Evolutionary conservation across 768 basidiomycete genomes (phyloP), one percentile per base, ranked within the genome.

Genomic region (Nidula microcarpa): DNA sequence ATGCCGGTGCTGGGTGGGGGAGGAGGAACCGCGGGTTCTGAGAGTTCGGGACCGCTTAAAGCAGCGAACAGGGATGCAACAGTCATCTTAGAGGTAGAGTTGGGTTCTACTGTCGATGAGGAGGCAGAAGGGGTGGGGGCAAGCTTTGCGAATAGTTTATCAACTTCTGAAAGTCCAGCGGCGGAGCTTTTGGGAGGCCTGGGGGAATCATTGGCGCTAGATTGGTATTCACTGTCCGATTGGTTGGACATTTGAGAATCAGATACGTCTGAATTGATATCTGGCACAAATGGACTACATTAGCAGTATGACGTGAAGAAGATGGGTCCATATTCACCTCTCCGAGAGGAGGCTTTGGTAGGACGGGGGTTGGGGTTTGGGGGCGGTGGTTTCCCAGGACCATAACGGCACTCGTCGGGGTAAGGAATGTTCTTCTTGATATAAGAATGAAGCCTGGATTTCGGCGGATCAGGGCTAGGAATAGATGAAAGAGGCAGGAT

Each of bases 331-430:
- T 35, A 30, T 14, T 16, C 33, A 47, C 36, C 53, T 17, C 45
- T 13, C 11, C 18, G 45, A 16, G 62, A 55, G 9, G 66, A 60
- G n/a, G 63, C 57, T 49, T 63, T 66, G 44, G 66, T 62, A 18
- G 63, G 63, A 51, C 62, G 62, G 14, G 63, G 73, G 59, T 79
- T 61, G 55, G 11, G 58, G 50, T 68, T 81, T 23, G 82, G 81
- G 14, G 84, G 86, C 4, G 86, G 86, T 5, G 81, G 84, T 33
- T 78, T 72, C 56, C 82, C 82, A 3, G 85, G 86, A 17, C 85
- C 85, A 65, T 87, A 89, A 54, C 80, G 77, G 62, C 74, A 89
- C 53, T 87, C 75, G 55, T 89, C 82, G 10, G 90, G 90, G 64
- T 92, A 91, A 8, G 82, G 77, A 14, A 78, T 50, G 49, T 86